A percentile compares a stretch with the other conserved stretches of the same genome.
Evolutionary conservation across 192 early-diverging fungal genomes (phyloP).

Genomic region (Backusella morwellensis): DNA sequence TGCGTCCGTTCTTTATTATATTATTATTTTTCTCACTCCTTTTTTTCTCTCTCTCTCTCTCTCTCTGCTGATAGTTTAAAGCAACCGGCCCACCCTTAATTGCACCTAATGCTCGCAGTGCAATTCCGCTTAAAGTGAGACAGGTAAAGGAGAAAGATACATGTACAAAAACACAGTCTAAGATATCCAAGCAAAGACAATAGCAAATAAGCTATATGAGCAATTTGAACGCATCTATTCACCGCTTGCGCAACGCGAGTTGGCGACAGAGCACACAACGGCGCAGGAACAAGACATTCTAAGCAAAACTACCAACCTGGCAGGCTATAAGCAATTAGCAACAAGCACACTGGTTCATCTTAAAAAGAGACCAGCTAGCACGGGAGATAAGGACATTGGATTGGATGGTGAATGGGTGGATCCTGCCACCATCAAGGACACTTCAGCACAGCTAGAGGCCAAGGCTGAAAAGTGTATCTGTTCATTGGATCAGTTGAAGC

Average conservation of each 20-base stretch:
- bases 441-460: background rate
- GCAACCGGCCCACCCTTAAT: constrained; percentile 41
- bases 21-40: background rate
- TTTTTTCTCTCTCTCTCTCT: background rate
- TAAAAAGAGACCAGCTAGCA: constrained; percentile 53
- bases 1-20: background rate
- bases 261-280: constrained; percentile 54
- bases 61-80: background rate
- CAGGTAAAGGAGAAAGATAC: constrained; percentile 19
- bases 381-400: constrained; percentile 47
- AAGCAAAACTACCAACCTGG: constrained; percentile 34
- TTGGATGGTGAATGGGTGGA: constrained; percentile 61
- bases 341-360: constrained; percentile 46
- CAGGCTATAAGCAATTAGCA: constrained; percentile 49
- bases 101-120: constrained; percentile 35
- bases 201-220: constrained; percentile 41
- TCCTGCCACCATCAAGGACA: background rate
- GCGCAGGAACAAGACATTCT: constrained; percentile 45
- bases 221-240: constrained; percentile 62
- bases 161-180: background rate
- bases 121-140: constrained; percentile 42
- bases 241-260: constrained; percentile 21
- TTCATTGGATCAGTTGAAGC: constrained; percentile 26
- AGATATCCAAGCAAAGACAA: constrained; percentile 3
- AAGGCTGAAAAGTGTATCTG: constrained; percentile 25